These are phyloP conservation scores for Scutellaria baicalensis DNA, from an alignment of 257 asterid species.

Conservation along the genomic window DNA sequence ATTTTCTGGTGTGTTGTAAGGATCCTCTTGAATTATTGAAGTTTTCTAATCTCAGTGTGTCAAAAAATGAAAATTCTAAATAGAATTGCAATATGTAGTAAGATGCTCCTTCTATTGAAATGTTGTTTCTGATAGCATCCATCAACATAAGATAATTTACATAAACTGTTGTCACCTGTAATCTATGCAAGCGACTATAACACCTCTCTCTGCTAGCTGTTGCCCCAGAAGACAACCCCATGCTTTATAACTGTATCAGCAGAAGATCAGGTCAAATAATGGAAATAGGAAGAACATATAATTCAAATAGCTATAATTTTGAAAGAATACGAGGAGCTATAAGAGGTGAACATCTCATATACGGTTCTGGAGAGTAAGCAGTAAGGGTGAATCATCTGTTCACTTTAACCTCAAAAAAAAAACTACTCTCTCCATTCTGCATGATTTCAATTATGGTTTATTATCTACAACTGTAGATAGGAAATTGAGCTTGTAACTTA, in stretches of 20 bases:
- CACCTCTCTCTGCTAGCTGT: constrained; percentile 80
- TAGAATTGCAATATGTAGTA: background rate
- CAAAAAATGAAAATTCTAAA: background rate
- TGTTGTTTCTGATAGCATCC: background rate
- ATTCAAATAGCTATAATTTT: background rate
- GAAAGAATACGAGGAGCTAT: no score
- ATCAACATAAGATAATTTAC: background rate
- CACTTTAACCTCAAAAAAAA: no score
- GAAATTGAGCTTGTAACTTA: background rate
- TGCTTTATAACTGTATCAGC: constrained; percentile 76
- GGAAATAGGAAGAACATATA: background rate
- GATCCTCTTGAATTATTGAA: background rate
- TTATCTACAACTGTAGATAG: background rate
- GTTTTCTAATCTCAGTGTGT: background rate
- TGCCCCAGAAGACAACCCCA: constrained; percentile 97
- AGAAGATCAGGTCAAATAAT: constrained; percentile 10
- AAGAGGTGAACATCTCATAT: no score
- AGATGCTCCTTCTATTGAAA: background rate
- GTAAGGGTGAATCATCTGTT: no score
- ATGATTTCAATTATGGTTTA: background rate
- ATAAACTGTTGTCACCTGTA: constrained; percentile 51
- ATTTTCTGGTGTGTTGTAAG: background rate
- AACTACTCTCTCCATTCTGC: background rate
- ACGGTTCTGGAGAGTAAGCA: no score
- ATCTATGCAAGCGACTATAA: constrained; percentile 95